Evolutionary conservation across 768 basidiomycete species (phyloP), one percentile per base, ranked within the genome.

Genomic region (Sarcodon aspratus): DNA sequence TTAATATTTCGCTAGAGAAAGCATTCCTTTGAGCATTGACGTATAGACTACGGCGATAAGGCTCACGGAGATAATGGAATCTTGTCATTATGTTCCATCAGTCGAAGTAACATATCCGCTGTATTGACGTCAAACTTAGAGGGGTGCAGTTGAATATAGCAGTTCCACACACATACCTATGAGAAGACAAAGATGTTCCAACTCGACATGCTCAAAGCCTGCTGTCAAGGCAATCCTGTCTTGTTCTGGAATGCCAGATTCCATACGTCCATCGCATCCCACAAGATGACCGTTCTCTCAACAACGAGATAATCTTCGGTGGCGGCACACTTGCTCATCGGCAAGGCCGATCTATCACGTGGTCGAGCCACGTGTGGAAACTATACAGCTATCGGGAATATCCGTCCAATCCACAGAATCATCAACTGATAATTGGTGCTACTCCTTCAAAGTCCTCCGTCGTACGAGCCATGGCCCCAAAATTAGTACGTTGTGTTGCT

Each of bases 91-190:
- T 96, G 91, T 48, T 76, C 72, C 68, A 96, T 93, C 59, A 99
- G 72, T 54, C 93, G 86, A 61, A 93, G 80, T 57, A 99, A 79
- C 94, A 98, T 98, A 67, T 94, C 88, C 59, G 91, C 92, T 94
- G 64, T 31, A 63, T 44, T 40, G 36, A 48, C 57, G 48, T 55
- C 48, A 48, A 49, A 48, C 38, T 48, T 36, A n/a, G 11, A 33
- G 17, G 32, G 9, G 18, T 38, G 8, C 44, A 21, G 21, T 27
- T 27, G 36, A 34, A 31, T 12, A 33, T 37, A 42, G 43, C 42
- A 18, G 6, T 17, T 18, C 21, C 11, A 21, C 18, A 57, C 43
- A 66, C 63, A 57, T 63, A 94, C 93, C 87, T 66, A 97, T 93
- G 55, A 99, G 84, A 52, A 85, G 73, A 54, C 87, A 84, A 61